Evolutionary conservation across 1,139 yeast genomes (phyloP).

Genomic region (Taphrina populina): DNA sequence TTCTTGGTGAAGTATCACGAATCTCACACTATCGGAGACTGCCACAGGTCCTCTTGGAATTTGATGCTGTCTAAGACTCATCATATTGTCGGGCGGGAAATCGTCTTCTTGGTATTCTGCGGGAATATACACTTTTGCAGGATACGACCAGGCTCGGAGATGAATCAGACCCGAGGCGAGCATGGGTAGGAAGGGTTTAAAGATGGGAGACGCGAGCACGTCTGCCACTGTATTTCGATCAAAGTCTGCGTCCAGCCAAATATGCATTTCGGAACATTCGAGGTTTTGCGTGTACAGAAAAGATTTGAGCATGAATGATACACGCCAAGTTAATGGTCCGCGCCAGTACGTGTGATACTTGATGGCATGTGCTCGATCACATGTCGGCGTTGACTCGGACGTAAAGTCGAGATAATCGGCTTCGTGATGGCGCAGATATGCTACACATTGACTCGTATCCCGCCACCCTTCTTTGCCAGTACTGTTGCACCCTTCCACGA

Average conservation of each 20-base stretch:
- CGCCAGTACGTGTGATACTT: slow-evolving; percentile 33
- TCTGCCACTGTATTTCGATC: slow-evolving; percentile 5
- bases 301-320: slow-evolving; percentile 30
- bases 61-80: slow-evolving; percentile 16
- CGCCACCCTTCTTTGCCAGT: slow-evolving; percentile 20
- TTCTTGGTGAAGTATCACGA: slow-evolving; percentile 27
- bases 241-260: slow-evolving; percentile 31
- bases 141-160: slow-evolving; percentile 24
- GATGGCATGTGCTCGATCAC: background rate
- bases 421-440: slow-evolving; percentile 7
- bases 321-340: slow-evolving; percentile 25
- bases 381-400: background rate
- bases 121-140: slow-evolving; percentile 15
- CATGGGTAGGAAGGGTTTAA: slow-evolving; percentile 17
- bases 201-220: slow-evolving; percentile 12
- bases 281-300: slow-evolving; percentile 28
- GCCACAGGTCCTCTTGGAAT: slow-evolving; percentile 29
- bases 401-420: background rate
- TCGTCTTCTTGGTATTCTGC: slow-evolving; percentile 14
- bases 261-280: slow-evolving; percentile 24
- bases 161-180: slow-evolving; percentile 7
- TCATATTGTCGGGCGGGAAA: background rate
- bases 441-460: slow-evolving; percentile 21
- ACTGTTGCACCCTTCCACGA: slow-evolving; percentile 18
- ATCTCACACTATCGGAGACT: slow-evolving; percentile 27